Percentiles rank a stretch among this genome's conserved stretches.
Evolutionary conservation across 176 grass and related monocot genomes (phyloP).

Genomic region (sorghum (Sorghum bicolor)): DNA sequence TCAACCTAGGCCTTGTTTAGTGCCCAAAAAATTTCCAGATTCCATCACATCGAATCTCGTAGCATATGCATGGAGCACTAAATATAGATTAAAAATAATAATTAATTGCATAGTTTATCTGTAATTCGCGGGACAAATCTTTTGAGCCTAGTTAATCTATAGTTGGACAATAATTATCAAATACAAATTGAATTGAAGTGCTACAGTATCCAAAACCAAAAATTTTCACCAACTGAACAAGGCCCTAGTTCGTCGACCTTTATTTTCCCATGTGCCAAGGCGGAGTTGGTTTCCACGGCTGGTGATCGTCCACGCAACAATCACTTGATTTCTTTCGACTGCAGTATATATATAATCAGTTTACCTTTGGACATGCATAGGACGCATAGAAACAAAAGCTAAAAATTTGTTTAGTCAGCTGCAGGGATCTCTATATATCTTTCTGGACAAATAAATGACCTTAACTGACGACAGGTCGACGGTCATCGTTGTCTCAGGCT

Average conservation of each 20-base stretch:
- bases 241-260: background rate
- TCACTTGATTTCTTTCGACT: background rate
- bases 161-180: no score
- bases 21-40: no score
- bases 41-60: no score
- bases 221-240: no score
- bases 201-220: no score
- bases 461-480: background rate
- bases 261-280: background rate
- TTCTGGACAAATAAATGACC: background rate
- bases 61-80: no score
- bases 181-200: no score
- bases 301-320: background rate
- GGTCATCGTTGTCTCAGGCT: background rate
- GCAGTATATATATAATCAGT: background rate
- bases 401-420: background rate
- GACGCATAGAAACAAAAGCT: background rate
- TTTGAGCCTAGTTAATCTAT: no score
- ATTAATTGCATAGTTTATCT: no score
- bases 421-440: background rate
- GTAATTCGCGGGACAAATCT: no score
- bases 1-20: no score
- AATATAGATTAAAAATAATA: no score
- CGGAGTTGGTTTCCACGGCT: background rate
- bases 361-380: background rate